Conservation (phyloP, 345 rosid genomes). For the Citrus unshiu region DNA sequence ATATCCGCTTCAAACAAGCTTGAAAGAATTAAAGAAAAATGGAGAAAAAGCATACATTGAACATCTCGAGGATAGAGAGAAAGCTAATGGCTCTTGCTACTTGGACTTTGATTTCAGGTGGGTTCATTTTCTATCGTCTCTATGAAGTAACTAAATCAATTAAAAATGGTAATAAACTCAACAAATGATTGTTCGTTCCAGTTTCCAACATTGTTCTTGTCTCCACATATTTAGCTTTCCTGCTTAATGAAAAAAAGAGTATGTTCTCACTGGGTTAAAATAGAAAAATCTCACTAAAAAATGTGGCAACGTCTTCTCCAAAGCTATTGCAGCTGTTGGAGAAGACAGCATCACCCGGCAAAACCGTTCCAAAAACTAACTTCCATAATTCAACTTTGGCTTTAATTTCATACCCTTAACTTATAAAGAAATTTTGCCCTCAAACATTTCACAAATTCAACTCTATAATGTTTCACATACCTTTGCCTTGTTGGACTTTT, state of each 20-base stretch:
- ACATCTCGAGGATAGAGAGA: neutral
- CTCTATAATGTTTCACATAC: constrained; percentile 15
- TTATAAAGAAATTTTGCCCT: constrained; percentile 17
- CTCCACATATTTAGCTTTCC: neutral
- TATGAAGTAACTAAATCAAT: neutral
- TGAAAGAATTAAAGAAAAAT: no score
- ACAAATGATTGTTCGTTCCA: neutral
- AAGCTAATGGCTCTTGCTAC: neutral
- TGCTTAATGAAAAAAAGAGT: neutral
- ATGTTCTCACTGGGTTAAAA: neutral
- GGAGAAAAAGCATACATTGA: neutral
- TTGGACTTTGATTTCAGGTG: neutral
- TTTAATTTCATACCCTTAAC: constrained; percentile 15
- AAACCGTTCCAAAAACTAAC: constrained; percentile 28
- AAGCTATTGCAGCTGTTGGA: neutral
- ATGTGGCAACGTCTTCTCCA: neutral
- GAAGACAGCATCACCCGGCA: constrained; percentile 16
- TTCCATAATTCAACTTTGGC: constrained; percentile 16
- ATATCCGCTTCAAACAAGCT: no score
- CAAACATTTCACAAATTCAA: constrained; percentile 3
- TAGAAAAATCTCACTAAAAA: neutral
- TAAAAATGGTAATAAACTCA: neutral
- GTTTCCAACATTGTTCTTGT: neutral
- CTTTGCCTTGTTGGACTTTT: constrained; percentile 31
- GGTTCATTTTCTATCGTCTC: neutral